Evolutionary conservation across 306 rosid genomes (phyloP).

Genomic region (Vigna reflexopilosa): DNA sequence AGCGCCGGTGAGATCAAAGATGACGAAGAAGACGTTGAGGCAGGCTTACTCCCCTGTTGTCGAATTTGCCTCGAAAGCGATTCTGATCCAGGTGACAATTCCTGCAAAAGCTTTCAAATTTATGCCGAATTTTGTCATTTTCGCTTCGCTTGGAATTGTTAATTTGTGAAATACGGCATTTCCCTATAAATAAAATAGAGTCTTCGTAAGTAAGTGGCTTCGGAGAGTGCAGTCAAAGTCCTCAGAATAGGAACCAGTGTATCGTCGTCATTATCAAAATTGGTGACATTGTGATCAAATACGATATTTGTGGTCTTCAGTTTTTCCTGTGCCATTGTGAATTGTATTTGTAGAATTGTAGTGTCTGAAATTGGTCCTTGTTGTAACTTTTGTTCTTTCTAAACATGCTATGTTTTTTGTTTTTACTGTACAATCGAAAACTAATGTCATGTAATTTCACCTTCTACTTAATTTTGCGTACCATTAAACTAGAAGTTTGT

Average conservation of each 20-base stretch:
- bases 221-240: not conserved
- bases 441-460: not conserved
- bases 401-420: constrained; percentile 1
- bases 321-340: not conserved
- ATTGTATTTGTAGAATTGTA: not conserved
- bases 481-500: not conserved
- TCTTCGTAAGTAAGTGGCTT: not conserved
- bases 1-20: constrained; percentile 74
- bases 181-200: constrained; percentile 2
- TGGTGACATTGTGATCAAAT: constrained; percentile 26
- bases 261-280: constrained; percentile 1
- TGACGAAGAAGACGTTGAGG: constrained; percentile 89
- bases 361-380: constrained; percentile 20
- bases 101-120: not conserved
- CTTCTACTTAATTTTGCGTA: constrained; percentile 5
- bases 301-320: constrained; percentile 9
- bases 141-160: not conserved
- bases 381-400: not conserved
- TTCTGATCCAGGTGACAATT: constrained; percentile 73
- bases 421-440: constrained; percentile 1
- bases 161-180: not conserved
- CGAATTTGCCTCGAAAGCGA: constrained; percentile 97
- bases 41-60: constrained; percentile 80
- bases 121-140: not conserved
- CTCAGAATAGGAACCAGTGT: not conserved